Conservation (phyloP, 176 grass and related monocot species). For the Cenchrus americanus region DNA sequence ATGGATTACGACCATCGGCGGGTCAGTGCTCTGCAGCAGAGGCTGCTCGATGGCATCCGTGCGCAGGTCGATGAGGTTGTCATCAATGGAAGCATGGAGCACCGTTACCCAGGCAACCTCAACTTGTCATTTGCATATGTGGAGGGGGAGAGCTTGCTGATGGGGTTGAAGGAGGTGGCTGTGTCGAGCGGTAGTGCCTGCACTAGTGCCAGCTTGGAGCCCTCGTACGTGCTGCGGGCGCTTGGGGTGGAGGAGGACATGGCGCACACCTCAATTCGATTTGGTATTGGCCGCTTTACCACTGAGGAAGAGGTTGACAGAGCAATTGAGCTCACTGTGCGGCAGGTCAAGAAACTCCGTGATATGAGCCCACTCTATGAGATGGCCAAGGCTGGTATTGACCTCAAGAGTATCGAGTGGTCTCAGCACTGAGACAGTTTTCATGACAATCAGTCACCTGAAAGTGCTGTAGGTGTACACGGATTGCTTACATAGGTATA, state of each 20-base stretch:
- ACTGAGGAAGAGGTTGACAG: constrained; percentile 90
- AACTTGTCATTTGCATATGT: constrained; percentile 93
- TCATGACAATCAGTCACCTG: neutral
- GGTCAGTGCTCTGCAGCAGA: constrained; percentile 46
- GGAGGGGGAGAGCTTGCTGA: constrained; percentile 91
- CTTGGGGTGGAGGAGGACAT: constrained; percentile 96
- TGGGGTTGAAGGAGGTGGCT: constrained; percentile 97
- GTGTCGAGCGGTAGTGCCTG: constrained; percentile 94
- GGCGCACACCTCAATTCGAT: constrained; percentile 95
- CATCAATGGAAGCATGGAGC: constrained; percentile 91
- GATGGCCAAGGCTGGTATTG: constrained; percentile 94
- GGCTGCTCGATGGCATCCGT: constrained; percentile 69
- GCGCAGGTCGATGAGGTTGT: constrained; percentile 72
- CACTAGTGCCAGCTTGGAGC: constrained; percentile 93
- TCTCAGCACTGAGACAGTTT: constrained; percentile 64
- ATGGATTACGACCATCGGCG: constrained; percentile 83
- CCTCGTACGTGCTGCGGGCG: constrained; percentile 79
- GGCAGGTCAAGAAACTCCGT: constrained; percentile 86
- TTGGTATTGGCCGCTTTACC: constrained; percentile 93
- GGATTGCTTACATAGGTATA: constrained; percentile 46
- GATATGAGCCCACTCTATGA: constrained; percentile 98
- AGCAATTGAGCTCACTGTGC: constrained; percentile 73
- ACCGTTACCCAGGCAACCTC: constrained; percentile 85
- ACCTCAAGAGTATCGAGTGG: constrained; percentile 95
- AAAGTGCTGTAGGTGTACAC: constrained; percentile 13